Base-by-base conservation (phyloP, 148 eudicot genomes). In the Fagopyrum tataricum region DNA sequence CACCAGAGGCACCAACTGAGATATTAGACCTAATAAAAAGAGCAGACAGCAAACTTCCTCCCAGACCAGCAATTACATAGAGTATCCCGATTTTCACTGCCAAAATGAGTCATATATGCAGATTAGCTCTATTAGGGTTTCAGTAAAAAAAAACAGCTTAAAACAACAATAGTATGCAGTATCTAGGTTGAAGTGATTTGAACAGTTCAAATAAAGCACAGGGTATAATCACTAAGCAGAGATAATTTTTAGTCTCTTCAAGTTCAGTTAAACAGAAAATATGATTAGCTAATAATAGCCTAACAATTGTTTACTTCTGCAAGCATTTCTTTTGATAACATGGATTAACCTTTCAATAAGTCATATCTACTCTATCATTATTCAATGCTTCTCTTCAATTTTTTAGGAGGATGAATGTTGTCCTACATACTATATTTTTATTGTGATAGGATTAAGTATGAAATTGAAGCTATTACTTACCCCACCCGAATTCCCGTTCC, bases 1-100 rank as follows among this genome's bases (percentile, higher is more conserved):
- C 97, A 77, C 99, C 96, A 13, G 99, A 95, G 62, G 99, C 97
- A 75, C 97, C 99, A 74, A 92, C 99, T 15, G 97, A 90, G 68
- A 90, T 85, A 76, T 73, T 84, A 49, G 87, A 72, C 76, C 82
- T 83, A 44, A 88, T 84, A 75, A 92, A 95, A 59, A 95, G 97
- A 52, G 94, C 92, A 5, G 97, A 88, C 58, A 91, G 41, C 76
- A 95, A 55, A 84, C 93, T 95, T 52, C 97, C 99, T 53, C 94
- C 97, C 58, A 91, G 72, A 70, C 97, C 99, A 75, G 99, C 82
- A 43, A 92, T 81, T 76, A 91, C 43, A 80, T 95, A 95, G 5
- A 95, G 72, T 83, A 84, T 69, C 26, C 99, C 99, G 24, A 90
- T 84, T 71, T 80, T 91, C 20, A 86, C 99, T 95, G 37, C 37